phyloP scores from a whole-genome alignment of 2,329 filamentous ascomycete species.

The Penicillium italicum region DNA sequence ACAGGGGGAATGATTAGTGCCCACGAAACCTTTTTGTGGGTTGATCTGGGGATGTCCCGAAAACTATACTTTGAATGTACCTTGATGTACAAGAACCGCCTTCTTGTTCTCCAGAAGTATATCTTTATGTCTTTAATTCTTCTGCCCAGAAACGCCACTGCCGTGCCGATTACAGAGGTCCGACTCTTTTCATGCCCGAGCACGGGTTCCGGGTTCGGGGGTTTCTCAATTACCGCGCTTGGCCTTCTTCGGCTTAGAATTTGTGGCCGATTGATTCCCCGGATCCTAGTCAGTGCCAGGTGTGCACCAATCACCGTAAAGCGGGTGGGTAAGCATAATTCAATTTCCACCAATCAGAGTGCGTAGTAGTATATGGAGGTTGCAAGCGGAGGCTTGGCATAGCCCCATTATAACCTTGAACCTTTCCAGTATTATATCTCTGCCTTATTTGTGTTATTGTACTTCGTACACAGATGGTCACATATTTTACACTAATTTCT shows the following conservation, averaged over 20 bases:
- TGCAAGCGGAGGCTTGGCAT: conserved; percentile 19
- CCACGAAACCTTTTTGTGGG: background rate
- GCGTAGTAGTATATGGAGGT: background rate
- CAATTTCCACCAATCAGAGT: conserved; percentile 8
- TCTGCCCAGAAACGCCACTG: background rate
- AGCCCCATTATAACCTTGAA: conserved; percentile 3
- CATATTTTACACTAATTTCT: conserved; percentile 5
- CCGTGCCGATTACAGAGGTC: conserved; percentile 2
- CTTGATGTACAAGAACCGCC: background rate
- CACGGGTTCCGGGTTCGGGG: conserved; percentile 8
- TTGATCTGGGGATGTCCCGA: conserved; percentile 3
- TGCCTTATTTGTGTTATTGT: conserved; percentile 9
- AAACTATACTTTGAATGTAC: background rate
- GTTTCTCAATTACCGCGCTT: conserved; percentile 2
- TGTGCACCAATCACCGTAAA: conserved; percentile 4
- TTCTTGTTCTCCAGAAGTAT: background rate
- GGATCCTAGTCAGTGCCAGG: conserved; percentile 13
- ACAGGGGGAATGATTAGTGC: conserved; percentile 1
- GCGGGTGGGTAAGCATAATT: conserved; percentile 3
- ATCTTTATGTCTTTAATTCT: background rate
- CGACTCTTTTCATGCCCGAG: conserved; percentile 8
- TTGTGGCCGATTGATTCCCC: conserved; percentile 20
- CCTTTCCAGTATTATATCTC: conserved; percentile 4
- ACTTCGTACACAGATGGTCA: background rate
- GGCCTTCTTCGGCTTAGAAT: conserved; percentile 4